Base-by-base conservation (phyloP, 805 yeast genomes). In the Groenewaldozyma tartarivorans region DNA sequence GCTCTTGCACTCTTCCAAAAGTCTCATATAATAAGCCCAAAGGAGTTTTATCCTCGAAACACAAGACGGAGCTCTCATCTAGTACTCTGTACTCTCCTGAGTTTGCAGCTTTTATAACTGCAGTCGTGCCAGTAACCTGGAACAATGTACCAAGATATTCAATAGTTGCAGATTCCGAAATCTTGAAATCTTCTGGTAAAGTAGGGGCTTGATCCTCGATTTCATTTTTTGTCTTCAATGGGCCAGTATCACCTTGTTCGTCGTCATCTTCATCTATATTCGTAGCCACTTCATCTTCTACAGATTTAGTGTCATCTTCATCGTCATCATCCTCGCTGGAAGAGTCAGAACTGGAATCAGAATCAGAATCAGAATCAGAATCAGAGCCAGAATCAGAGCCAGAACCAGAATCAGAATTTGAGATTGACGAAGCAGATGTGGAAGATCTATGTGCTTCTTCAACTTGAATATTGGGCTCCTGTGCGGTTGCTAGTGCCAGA, bases 31-130 rank as follows among this genome's bases (percentile, higher is more conserved):
- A 63, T 1, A 81, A 78, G 0, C 97, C 97, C 13, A 92, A 52
- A 1, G 80, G 61, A 1, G 73, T 68, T 35, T 80, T 68, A 55
- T 84, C 86, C 47, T 76, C 79, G 35, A 87, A 71, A 53, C 95
- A 85, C 2, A 90, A 68, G 0, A 90, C 66, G 0, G 95, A 79
- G 20, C 48, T 51, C 40, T 86, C 96, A 48, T 79, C 82, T 27
- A 90, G 66, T 2, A 87, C 81, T 33, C 88, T 66, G 55, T 78
- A 81, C 53, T 92, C 96, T 9, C 94, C 97, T 2, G 96, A 83
- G 1, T 69, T 60, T 11, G 63, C 62, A 0, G 95, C 92, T 51
- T 77, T 76, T 19, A 92, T 67, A 4, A 92, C 72, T 1, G 82
- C 72, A 43, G 81, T 79, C 40, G 68, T 70, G 33, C 86, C 94